A percentile compares a stretch with the other conserved stretches of the same genome.
phyloP scores from a whole-genome alignment of 2,329 filamentous ascomycete genomes.

The Fusarium marasasianum region DNA sequence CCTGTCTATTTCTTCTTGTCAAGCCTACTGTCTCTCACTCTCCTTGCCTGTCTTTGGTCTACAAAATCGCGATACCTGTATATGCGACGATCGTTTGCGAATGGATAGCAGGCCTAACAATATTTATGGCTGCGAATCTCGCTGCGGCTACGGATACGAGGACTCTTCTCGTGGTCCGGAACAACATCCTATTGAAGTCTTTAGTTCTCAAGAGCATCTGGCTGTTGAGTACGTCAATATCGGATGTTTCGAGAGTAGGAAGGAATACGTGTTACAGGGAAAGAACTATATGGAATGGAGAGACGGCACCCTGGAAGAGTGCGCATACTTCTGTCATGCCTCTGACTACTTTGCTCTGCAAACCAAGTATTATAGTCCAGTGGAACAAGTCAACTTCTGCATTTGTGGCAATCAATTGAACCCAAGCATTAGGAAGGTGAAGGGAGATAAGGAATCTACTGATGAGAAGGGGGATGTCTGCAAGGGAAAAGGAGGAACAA shows the following conservation, averaged over 20 bases:
- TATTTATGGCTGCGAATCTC: background rate
- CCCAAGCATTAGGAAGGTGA: background rate
- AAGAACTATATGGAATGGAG: background rate
- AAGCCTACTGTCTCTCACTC: background rate
- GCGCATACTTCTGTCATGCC: background rate
- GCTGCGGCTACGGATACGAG: background rate
- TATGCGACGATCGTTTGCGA: background rate
- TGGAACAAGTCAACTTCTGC: too few relatives aligned
- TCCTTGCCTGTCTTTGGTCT: background rate
- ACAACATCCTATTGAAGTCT: background rate
- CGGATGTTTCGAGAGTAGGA: background rate
- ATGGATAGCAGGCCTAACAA: background rate
- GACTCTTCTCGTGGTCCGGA: background rate
- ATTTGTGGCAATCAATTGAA: background rate
- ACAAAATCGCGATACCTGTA: background rate
- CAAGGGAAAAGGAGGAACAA: background rate
- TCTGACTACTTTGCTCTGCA: background rate
- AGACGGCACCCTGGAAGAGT: background rate
- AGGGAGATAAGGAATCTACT: background rate
- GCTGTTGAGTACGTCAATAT: background rate
- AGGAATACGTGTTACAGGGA: background rate
- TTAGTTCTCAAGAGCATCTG: background rate
- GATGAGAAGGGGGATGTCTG: background rate
- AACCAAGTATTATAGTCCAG: background rate
- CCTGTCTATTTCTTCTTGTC: background rate